Conservation (phyloP, 768 basidiomycete genomes). For the Calocera viscosa region DNA sequence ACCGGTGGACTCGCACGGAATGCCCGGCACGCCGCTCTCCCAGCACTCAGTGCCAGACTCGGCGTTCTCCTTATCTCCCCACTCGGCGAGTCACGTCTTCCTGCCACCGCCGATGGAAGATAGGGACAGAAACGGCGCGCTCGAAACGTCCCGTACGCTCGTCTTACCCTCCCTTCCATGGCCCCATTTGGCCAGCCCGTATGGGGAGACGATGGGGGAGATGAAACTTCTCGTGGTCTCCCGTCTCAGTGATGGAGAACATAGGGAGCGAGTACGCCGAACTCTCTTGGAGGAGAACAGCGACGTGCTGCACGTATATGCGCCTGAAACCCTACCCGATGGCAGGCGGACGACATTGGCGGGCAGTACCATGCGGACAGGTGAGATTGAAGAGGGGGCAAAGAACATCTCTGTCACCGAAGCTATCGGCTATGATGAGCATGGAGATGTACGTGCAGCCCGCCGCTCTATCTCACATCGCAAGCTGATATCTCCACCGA, state of each 20-base stretch:
- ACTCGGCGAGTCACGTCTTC: not conserved
- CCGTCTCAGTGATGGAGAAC: not conserved
- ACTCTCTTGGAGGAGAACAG: not conserved
- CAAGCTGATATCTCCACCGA: not conserved
- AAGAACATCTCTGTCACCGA: not conserved
- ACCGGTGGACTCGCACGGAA: not conserved
- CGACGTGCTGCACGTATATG: not conserved
- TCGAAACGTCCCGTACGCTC: constrained; percentile 1
- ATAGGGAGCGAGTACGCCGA: not conserved
- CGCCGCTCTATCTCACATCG: not conserved
- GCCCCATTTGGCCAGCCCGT: not conserved
- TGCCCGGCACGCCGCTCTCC: not conserved
- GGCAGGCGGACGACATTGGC: not conserved
- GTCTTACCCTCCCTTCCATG: not conserved
- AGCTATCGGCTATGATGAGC: not conserved
- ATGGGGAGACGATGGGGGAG: not conserved
- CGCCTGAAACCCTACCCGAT: not conserved
- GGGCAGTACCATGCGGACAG: not conserved
- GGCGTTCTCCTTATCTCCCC: not conserved
- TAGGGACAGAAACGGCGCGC: constrained; percentile 3
- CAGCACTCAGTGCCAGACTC: constrained; percentile 1
- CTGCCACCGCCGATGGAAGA: constrained; percentile 2
- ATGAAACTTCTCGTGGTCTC: constrained; percentile 1
- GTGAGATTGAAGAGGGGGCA: not conserved
- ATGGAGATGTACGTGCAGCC: not conserved